phyloP scores from a whole-genome alignment of 2,329 filamentous ascomycete species.

The Trichoderma sp. region DNA sequence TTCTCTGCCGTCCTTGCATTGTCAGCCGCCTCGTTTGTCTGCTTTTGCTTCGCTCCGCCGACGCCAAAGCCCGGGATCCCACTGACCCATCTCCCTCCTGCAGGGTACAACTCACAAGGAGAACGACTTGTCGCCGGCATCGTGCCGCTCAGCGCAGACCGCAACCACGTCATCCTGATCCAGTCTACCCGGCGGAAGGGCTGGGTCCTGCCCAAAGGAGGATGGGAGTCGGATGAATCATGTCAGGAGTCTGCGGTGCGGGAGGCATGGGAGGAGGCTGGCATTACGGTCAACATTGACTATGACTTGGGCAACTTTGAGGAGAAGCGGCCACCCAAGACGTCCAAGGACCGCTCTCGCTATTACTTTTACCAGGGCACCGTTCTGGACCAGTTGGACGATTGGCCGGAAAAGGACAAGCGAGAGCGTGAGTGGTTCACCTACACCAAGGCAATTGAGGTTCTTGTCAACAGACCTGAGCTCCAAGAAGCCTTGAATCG shows the following conservation, averaged over 20 bases:
- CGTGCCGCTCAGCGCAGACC: conserved; percentile 83
- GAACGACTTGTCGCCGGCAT: conserved; percentile 94
- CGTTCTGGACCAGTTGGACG: conserved; percentile 78
- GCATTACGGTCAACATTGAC: conserved; percentile 80
- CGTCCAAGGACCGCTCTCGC: conserved; percentile 59
- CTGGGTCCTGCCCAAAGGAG: conserved; percentile 97
- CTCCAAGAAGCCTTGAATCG: conserved; percentile 81
- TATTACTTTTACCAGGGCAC: conserved; percentile 85
- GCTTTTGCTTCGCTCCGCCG: conserved; percentile 21
- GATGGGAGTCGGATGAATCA: conserved; percentile 93
- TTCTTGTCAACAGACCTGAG: conserved; percentile 77
- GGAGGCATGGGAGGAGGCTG: conserved; percentile 98
- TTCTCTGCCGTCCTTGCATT: conserved; percentile 10
- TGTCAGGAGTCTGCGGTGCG: conserved; percentile 80
- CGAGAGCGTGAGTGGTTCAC: conserved; percentile 87
- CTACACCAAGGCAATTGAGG: conserved; percentile 76
- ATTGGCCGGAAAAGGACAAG: conserved; percentile 95
- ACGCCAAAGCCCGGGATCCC: conserved; percentile 21
- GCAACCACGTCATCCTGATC: conserved; percentile 85
- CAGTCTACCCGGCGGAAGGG: conserved; percentile 87
- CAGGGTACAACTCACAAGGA: conserved; percentile 89
- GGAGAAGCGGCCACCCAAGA: conserved; percentile 79
- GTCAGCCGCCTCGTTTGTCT: not conserved
- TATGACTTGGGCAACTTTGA: conserved; percentile 83
- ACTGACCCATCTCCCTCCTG: conserved; percentile 28